Evolutionary conservation across 805 yeast species (phyloP), one percentile per base, ranked within the genome.

Genomic region (Cyberlindnera meyerae): DNA sequence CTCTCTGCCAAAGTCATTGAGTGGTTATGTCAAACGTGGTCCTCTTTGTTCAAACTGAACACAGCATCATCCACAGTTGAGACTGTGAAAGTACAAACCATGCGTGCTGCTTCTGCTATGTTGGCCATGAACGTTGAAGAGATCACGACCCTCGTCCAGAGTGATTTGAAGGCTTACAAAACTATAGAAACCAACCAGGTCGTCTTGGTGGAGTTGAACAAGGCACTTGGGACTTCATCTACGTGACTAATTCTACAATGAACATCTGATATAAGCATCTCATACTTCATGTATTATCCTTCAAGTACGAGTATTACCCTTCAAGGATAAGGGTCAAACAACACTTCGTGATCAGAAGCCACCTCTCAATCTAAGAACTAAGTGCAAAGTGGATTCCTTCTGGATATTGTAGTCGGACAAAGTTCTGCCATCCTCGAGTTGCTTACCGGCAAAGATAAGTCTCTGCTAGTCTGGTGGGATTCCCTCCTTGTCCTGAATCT

Each of bases 401-500:
- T 86, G 96, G 63, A 86, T 86, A 79, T 85, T 86, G 81, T 86
- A 86, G 68, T 86, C 95, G 36, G 94, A 82, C 49, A 86, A 71
- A 42, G 95, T 86, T 73, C 95, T 82, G 55, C 95, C 96, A 55
- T 86, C 96, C 70, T 86, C 96, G 55, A 86, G 73, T 68, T 86
- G 96, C 73, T 86, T 86, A 75, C 95, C 95, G 54, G 95, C 96
- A 58, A 86, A 86, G 68, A 86, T 86, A 58, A 86, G 73, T 71
- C 95, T 79, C 70, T 87, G 95, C 71, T 90, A 97, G 73, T 89
- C 97, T 62, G 97, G 97, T 68, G 97, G 97, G 57, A 89, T 89
- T 65, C 97, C 97, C 71, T 89, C 97, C 79, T 89, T 88, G 79
- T 89, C 95, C 73, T 87, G 95, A 68, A 88, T 88, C 81, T 88